Evolutionary conservation across 805 yeast genomes (phyloP), one percentile per base, ranked within the genome.

Genomic region (Debaryomyces tyrocola): DNA sequence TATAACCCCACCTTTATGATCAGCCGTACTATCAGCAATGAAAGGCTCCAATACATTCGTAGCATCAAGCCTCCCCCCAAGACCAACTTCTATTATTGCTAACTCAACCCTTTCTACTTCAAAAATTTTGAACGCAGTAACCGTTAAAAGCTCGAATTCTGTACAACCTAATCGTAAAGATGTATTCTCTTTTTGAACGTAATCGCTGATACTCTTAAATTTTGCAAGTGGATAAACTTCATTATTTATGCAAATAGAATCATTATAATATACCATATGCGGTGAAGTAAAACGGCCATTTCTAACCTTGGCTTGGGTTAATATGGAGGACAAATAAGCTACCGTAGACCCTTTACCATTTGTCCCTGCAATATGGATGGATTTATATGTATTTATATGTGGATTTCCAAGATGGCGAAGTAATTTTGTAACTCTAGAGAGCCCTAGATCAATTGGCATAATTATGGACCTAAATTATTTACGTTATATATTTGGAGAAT

Each of bases 301-400:
- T 21, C 65, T 59, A 35, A 79, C 64, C 1, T 68, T 70, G 18
- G 80, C 72, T 11, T 63, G 61, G 17, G 79, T 73, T 20, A 91
- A 64, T 2, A 85, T 73, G 14, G 90, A 81, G 3, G 90, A 75
- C 7, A 94, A 48, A 60, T 90, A 91, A 0, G 97, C 84, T 48
- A 96, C 83, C 0, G 91, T 87, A 0, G 97, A 90, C 0, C 99
- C 99, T 60, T 92, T 92, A 0, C 99, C 99, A 60, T 92, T 92
- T 7, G 99, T 92, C 0, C 99, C 99, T 0, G 97, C 97, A 4
- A 94, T 78, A 60, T 94, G 99, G n/a, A 94, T 70, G 0, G 90
- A 83, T 50, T 80, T 79, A 58, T 82, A 81, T 4, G 68, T 55
- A 12, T 61, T 50, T 9, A 63, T 55, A 34, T 89, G 94, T 0